A percentile compares a stretch with the other conserved stretches of the same genome.
phyloP scores from a whole-genome alignment of 2,329 filamentous ascomycete genomes.

The Fusarium poae region DNA sequence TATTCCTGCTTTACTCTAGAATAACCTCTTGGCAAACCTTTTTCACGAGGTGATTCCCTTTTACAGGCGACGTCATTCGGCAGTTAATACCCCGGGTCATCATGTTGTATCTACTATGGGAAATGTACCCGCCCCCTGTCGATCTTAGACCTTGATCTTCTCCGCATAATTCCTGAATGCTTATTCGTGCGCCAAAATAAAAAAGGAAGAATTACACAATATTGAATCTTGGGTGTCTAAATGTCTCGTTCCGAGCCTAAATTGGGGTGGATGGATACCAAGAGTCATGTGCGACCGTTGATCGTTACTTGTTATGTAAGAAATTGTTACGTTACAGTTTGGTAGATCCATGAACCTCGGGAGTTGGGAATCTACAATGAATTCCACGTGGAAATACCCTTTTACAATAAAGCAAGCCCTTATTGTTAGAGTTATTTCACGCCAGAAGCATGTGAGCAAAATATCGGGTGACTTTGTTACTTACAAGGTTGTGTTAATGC shows the following conservation, averaged over 20 bases:
- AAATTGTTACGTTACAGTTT: not conserved
- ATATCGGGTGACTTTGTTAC: not conserved
- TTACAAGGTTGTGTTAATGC: not conserved
- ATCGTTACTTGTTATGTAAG: conserved; percentile 15
- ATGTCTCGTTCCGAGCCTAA: conserved; percentile 6
- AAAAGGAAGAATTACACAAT: not conserved
- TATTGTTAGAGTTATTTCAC: not conserved
- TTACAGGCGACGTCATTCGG: conserved; percentile 27
- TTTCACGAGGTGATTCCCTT: not conserved
- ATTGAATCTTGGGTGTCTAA: conserved; percentile 1
- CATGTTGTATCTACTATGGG: conserved; percentile 15
- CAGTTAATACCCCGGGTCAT: conserved; percentile 30
- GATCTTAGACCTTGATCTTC: conserved; percentile 13
- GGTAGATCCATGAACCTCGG: not conserved
- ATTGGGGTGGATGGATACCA: not conserved
- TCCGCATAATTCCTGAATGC: conserved; percentile 16
- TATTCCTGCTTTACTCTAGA: not conserved
- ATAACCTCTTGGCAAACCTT: conserved; percentile 6
- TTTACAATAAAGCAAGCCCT: too few relatives aligned
- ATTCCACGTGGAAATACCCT: not conserved
- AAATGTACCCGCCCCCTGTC: conserved; percentile 22
- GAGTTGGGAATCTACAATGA: not conserved
- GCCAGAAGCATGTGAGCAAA: not conserved
- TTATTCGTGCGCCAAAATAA: conserved; percentile 31
- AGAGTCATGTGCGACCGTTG: conserved; percentile 19